A percentile compares a stretch with the other conserved stretches of the same genome.
Conservation (phyloP, 345 rosid species). For the Citrus maxima region DNA sequence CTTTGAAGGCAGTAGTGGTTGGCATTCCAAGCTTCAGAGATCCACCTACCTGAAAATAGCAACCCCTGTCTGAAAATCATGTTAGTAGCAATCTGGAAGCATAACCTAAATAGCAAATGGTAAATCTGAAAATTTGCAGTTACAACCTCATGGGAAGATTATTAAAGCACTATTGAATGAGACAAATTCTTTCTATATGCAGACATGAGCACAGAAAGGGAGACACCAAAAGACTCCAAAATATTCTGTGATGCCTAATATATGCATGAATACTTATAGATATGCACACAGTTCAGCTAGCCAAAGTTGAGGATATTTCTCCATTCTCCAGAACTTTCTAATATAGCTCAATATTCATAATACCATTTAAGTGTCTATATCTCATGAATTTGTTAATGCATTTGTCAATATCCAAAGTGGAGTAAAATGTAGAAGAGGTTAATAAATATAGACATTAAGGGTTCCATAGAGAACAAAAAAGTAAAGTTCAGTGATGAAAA, state of each 20-base stretch:
- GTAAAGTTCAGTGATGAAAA: neutral
- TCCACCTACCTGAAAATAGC: constrained; percentile 56
- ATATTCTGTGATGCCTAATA: neutral
- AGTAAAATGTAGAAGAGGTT: neutral
- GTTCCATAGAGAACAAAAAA: neutral
- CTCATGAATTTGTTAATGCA: neutral
- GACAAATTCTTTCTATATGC: neutral
- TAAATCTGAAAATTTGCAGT: neutral
- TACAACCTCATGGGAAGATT: neutral
- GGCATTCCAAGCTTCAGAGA: constrained; percentile 54
- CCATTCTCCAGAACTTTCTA: neutral
- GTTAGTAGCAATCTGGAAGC: constrained; percentile 30
- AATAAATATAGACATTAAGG: neutral
- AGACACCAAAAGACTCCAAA: neutral
- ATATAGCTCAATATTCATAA: neutral
- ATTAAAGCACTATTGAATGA: neutral
- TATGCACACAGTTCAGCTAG: neutral
- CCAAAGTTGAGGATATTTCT: neutral
- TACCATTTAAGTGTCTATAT: neutral
- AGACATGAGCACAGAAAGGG: neutral
- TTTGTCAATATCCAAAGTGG: neutral
- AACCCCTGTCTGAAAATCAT: constrained; percentile 55
- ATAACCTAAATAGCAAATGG: neutral
- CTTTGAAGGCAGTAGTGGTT: constrained; percentile 35
- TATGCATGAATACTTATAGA: too few relatives aligned